Percentiles rank a stretch among this genome's conserved stretches.
Conservation (phyloP, 2,329 filamentous ascomycete genomes). For the Beauveria pseudobassiana region DNA sequence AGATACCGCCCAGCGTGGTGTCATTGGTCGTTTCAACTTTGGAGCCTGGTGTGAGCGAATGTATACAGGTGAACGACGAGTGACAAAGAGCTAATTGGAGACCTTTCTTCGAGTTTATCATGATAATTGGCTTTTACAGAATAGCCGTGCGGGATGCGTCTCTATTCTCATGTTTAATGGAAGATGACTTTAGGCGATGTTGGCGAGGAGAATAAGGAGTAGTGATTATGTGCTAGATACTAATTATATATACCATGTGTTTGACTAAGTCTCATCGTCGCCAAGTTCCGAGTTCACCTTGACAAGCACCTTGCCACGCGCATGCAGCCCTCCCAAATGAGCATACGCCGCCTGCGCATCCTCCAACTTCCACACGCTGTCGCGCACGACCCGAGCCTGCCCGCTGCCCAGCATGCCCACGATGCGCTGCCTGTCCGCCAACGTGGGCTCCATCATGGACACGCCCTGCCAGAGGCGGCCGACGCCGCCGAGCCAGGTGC, state of each 20-base stretch:
- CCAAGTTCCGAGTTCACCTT: constrained; percentile 21
- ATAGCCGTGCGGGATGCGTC: not conserved
- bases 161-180: not conserved
- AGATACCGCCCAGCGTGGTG: not conserved
- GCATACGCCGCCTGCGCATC: constrained; percentile 29
- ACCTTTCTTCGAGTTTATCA: no score
- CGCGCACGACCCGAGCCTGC: constrained; percentile 27
- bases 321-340: constrained; percentile 25
- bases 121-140: not conserved
- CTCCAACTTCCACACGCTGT: constrained; percentile 30
- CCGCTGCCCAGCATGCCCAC: constrained; percentile 27
- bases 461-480: constrained; percentile 28
- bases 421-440: constrained; percentile 25
- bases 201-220: not conserved
- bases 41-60: not conserved
- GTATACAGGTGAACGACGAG: not conserved
- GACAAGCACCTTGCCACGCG: constrained; percentile 32
- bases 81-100: not conserved
- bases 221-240: not conserved
- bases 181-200: not conserved
- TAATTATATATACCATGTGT: no score
- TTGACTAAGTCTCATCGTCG: constrained; percentile 18
- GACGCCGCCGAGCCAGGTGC: constrained; percentile 28
- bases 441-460: constrained; percentile 27
- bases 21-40: not conserved